Base-by-base conservation (phyloP, 2,329 filamentous ascomycete species). In the Fusarium abutilonis region DNA sequence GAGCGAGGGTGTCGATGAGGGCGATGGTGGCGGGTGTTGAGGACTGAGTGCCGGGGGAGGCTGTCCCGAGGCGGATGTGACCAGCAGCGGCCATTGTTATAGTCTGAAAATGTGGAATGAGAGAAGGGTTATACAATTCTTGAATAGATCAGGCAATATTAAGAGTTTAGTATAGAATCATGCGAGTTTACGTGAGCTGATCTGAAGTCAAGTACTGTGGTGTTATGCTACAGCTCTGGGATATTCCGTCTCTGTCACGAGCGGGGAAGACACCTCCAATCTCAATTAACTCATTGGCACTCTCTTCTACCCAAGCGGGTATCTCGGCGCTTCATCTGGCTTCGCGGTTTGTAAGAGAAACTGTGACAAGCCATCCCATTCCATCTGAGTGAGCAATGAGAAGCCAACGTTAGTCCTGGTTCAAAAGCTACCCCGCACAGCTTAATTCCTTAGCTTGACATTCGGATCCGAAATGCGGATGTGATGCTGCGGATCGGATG, bases 1-100 rank as follows among this genome's bases (percentile, higher is more conserved):
- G 78, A 31, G 90, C 88, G 13, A 90, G 86, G 10, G 74, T 67
- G 69, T 87, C 82, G 46, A 97, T 84, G 32, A 88, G 84, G 7
- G 76, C 70, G 52, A 97, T 83, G 1, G 92, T 96, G 31, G 83
- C 78, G 21, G 77, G 45, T 1, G 80, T 82, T 14, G 82, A 83
- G 47, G 79, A 63, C 52, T 79, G 78, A 3, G 83, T 82, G 28
- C 76, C 76, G 17, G 86, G 85, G 1, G 86, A 86, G 46, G 83
- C 80, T 4, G 84, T 86, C 14, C 80, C 84, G 6, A 86, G 76
- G 44, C 84, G 81, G 68, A 86, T 81, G 29, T 72, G 71, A 46
- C 70, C 63, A 39, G 54, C 58, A 49, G 63, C 35, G 29, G 50
- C 54, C 63, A 66, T 66, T 48, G 6, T 53, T 8, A 35, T 26